phyloP scores from a whole-genome alignment of 2,329 filamentous ascomycete species.

The Pestalotiopsis sp. region DNA sequence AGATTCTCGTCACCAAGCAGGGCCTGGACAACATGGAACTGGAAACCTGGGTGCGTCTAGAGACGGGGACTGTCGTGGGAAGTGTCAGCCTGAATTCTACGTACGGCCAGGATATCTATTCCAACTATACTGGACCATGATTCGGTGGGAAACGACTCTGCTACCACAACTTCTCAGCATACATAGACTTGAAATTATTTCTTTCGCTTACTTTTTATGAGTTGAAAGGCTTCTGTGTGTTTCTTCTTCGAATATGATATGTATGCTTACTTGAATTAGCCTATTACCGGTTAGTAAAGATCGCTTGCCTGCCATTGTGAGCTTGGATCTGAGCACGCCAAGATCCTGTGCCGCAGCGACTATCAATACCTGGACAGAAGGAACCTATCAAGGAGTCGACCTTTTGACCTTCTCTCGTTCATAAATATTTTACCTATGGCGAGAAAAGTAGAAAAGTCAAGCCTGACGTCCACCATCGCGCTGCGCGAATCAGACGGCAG shows the following conservation, averaged over 20 bases:
- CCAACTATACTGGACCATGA: too few species aligned
- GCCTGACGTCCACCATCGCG: neutral
- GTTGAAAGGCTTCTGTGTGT: too few species aligned
- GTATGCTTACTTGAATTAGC: too few species aligned
- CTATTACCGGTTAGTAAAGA: neutral
- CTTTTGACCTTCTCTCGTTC: too few species aligned
- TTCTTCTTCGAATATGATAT: too few species aligned
- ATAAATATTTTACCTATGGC: neutral
- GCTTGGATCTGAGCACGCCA: neutral
- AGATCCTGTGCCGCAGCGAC: neutral
- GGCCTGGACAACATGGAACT: constrained; percentile 42
- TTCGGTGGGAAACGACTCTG: too few species aligned
- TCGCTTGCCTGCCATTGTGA: neutral
- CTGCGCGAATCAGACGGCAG: neutral
- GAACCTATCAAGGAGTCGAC: too few species aligned
- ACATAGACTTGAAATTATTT: too few species aligned
- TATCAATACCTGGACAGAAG: neutral
- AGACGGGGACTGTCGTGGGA: constrained; percentile 55
- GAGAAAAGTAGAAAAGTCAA: neutral
- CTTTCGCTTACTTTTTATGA: too few species aligned
- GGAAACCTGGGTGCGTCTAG: constrained; percentile 64
- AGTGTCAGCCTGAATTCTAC: constrained; percentile 60
- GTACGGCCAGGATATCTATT: constrained; percentile 59
- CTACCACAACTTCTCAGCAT: too few species aligned
- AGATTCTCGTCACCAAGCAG: constrained; percentile 51